Percentiles rank a stretch among this genome's conserved stretches.
Evolutionary conservation across 345 rosid species (phyloP).

Genomic region (Linum trigynum): DNA sequence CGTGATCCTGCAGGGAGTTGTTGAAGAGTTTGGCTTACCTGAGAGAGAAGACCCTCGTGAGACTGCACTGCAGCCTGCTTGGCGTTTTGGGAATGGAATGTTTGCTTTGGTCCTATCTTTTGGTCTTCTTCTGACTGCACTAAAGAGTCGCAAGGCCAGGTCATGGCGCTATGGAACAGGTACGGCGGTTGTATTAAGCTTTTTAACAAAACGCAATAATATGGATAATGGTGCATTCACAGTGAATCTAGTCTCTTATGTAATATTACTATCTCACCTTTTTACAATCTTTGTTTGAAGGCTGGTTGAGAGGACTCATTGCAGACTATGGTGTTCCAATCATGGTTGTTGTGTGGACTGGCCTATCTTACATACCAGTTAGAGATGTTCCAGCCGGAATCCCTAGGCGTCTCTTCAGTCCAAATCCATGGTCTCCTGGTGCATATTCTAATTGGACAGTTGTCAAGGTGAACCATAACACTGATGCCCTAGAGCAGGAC

Average conservation of each 20-base stretch:
- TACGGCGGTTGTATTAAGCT: not conserved
- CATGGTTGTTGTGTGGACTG: constrained; percentile 79
- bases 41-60: constrained; percentile 2
- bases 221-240: not conserved
- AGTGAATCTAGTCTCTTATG: not conserved
- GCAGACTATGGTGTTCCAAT: constrained; percentile 89
- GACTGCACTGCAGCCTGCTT: constrained; percentile 48
- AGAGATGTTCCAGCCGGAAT: constrained; percentile 56
- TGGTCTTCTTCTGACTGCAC: not conserved
- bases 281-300: constrained; percentile 19
- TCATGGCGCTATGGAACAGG: too few species aligned
- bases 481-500: too few species aligned
- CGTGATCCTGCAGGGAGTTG: not conserved
- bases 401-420: constrained; percentile 74
- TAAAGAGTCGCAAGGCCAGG: too few species aligned
- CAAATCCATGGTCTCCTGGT: constrained; percentile 53
- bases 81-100: not conserved
- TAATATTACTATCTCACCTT: too few species aligned
- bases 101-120: not conserved
- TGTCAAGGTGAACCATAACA: constrained; percentile 34
- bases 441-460: constrained; percentile 67
- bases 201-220: not conserved
- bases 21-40: too few species aligned
- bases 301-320: constrained; percentile 65
- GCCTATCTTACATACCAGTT: constrained; percentile 40